These are phyloP conservation scores for Yarrowia porcina DNA, from an alignment of 805 yeast species.

Conservation along the genomic window DNA sequence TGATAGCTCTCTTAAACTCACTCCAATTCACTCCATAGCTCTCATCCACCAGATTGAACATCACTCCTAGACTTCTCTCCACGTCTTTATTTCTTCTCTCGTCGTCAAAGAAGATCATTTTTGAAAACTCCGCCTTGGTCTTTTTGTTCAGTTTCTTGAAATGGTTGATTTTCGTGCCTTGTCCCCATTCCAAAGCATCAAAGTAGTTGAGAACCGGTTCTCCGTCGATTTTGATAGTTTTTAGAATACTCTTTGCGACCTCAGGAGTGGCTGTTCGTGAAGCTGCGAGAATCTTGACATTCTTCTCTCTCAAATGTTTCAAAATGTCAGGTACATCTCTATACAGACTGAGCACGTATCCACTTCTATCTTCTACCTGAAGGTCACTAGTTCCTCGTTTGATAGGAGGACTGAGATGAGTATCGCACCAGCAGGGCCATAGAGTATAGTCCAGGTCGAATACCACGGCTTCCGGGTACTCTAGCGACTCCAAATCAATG, in stretches of 20 bases:
- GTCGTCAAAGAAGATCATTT: constrained; percentile 73
- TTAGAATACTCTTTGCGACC: constrained; percentile 64
- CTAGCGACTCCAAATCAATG: not conserved
- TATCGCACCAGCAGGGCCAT: constrained; percentile 86
- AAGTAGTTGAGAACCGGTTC: constrained; percentile 52
- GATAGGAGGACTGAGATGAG: constrained; percentile 60
- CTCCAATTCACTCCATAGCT: constrained; percentile 54
- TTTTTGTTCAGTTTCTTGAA: constrained; percentile 42
- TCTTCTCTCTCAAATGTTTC: constrained; percentile 47
- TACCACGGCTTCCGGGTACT: constrained; percentile 54
- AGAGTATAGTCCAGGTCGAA: constrained; percentile 74
- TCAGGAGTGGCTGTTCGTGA: constrained; percentile 76
- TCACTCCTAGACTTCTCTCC: constrained; percentile 57
- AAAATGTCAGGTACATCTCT: constrained; percentile 67
- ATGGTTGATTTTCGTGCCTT: constrained; percentile 52
- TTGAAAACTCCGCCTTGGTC: constrained; percentile 46
- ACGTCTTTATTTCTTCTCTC: constrained; percentile 78
- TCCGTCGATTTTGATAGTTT: constrained; percentile 51
- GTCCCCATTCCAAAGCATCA: constrained; percentile 42
- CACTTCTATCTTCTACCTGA: constrained; percentile 51
- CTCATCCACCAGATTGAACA: constrained; percentile 60
- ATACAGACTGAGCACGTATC: constrained; percentile 56
- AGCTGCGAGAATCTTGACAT: constrained; percentile 56
- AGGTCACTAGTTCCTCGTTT: constrained; percentile 39
- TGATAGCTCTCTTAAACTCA: constrained; percentile 42